A percentile compares a stretch with the other conserved stretches of the same genome.
These are phyloP conservation scores for Aquanectria penicillioides DNA, from an alignment of 2,329 filamentous ascomycete species.

Conservation along the genomic window DNA sequence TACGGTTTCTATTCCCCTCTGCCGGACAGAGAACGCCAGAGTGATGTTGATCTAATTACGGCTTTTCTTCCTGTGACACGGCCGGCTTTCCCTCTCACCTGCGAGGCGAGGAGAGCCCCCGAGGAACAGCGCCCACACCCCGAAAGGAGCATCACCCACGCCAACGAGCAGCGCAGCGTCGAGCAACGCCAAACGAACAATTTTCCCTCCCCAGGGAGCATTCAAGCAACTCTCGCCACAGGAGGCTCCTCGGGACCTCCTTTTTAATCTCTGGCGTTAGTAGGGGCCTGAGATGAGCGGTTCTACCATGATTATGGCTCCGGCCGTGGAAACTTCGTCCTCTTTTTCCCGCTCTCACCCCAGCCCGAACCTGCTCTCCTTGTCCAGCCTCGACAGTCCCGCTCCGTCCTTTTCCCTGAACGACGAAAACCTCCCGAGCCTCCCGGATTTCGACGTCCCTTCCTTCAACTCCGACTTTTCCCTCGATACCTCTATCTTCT, in stretches of 20 bases:
- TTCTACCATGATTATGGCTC: slow-evolving; percentile 51
- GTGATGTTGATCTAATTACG: slow-evolving; percentile 42
- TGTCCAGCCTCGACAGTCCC: slow-evolving; percentile 41
- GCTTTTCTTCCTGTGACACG: slow-evolving; percentile 34
- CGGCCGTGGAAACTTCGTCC: slow-evolving; percentile 47
- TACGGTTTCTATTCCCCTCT: slow-evolving; percentile 33
- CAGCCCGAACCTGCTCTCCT: slow-evolving; percentile 45
- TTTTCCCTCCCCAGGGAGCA: too few species aligned
- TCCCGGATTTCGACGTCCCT: slow-evolving; percentile 61
- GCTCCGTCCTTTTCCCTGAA: slow-evolving; percentile 32
- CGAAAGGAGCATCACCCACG: slow-evolving; percentile 27
- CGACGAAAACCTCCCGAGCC: too few species aligned
- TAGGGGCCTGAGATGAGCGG: slow-evolving; percentile 49
- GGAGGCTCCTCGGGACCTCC: slow-evolving; percentile 27
- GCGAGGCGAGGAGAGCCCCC: slow-evolving; percentile 4
- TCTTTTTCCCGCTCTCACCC: slow-evolving; percentile 49
- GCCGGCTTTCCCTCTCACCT: slow-evolving; percentile 28
- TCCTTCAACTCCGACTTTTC: slow-evolving; percentile 62
- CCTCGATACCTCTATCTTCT: slow-evolving; percentile 58
- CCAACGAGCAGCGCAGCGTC: too few species aligned
- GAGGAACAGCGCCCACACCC: slow-evolving; percentile 8
- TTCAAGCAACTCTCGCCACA: slow-evolving; percentile 30
- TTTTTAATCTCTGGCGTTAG: not conserved
- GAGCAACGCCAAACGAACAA: too few species aligned
- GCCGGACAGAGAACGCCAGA: slow-evolving; percentile 41